Conservation (phyloP, 2,329 filamentous ascomycete species). For the Cryphonectria radicalis region DNA sequence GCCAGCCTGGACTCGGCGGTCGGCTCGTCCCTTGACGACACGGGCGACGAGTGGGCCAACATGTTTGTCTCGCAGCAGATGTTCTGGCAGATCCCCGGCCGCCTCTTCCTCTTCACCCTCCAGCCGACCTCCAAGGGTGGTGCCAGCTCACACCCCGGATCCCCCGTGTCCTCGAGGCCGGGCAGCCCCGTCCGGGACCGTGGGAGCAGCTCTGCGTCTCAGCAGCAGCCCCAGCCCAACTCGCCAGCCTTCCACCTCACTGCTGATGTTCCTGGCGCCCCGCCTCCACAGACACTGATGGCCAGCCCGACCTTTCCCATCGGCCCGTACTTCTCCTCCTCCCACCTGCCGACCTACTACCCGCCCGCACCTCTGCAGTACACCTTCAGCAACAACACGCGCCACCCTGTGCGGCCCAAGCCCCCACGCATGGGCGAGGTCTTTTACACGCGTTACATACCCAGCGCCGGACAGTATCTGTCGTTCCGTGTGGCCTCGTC, state of each 20-base stretch:
- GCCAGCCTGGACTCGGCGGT: constrained; percentile 76
- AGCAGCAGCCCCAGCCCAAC: constrained; percentile 31
- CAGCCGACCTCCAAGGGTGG: constrained; percentile 58
- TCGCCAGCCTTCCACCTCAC: constrained; percentile 34
- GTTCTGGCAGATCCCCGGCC: constrained; percentile 92
- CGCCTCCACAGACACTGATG: constrained; percentile 42
- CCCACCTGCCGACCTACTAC: constrained; percentile 88
- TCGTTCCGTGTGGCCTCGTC: constrained; percentile 85
- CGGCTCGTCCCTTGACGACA: constrained; percentile 65
- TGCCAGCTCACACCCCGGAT: constrained; percentile 49
- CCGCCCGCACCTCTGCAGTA: constrained; percentile 84
- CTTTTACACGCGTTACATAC: constrained; percentile 88
- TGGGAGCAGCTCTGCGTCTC: constrained; percentile 35
- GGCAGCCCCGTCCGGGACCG: constrained; percentile 49
- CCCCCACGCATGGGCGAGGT: constrained; percentile 88
- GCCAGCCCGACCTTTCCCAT: constrained; percentile 47
- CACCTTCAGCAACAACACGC: constrained; percentile 74
- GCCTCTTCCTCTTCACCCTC: constrained; percentile 86
- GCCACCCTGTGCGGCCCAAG: constrained; percentile 86
- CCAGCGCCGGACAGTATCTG: constrained; percentile 80
- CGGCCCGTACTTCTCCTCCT: constrained; percentile 79
- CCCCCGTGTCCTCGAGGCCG: constrained; percentile 58
- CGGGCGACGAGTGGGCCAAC: constrained; percentile 69
- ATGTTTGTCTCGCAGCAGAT: constrained; percentile 82
- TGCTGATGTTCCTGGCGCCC: constrained; percentile 45